A percentile compares a stretch with the other conserved stretches of the same genome.
Evolutionary conservation across 129 eudicot genomes (phyloP).

Genomic region (Artemisia argyi): DNA sequence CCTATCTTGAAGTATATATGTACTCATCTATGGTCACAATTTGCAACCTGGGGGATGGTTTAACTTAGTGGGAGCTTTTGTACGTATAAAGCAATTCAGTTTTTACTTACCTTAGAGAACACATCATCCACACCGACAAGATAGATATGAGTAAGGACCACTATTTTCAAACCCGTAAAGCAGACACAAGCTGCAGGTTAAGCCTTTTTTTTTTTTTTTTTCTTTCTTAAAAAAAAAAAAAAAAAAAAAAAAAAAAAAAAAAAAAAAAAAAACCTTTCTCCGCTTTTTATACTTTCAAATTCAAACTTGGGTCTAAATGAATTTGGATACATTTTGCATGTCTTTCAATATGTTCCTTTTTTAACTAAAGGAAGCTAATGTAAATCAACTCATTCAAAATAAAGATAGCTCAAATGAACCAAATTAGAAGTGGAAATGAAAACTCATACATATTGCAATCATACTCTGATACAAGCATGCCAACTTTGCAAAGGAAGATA

Average conservation of each 20-base stretch:
- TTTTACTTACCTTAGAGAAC: slow-evolving; percentile 27
- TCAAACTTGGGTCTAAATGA: not conserved
- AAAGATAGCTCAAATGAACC: not conserved
- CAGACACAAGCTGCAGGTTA: slow-evolving; percentile 21
- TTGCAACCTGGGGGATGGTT: slow-evolving; percentile 19
- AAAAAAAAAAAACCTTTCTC: too few species aligned
- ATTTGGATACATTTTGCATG: too few species aligned
- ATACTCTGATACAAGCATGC: not conserved
- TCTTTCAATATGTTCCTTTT: too few species aligned
- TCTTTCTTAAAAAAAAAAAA: too few species aligned
- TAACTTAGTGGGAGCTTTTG: slow-evolving; percentile 15
- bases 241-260: too few species aligned
- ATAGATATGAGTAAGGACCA: slow-evolving; percentile 2
- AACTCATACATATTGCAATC: not conserved
- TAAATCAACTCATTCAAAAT: too few species aligned
- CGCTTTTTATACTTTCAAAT: not conserved
- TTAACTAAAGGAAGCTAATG: too few species aligned
- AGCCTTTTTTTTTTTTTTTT: too few species aligned
- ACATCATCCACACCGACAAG: slow-evolving; percentile 6
- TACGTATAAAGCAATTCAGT: slow-evolving; percentile 24
- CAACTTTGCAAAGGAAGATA: not conserved
- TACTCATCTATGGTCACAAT: too few species aligned
- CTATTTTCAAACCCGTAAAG: slow-evolving; percentile 28
- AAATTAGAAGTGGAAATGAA: not conserved
- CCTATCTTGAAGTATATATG: too few species aligned